Conservation (phyloP, 805 yeast genomes). For the Yarrowia sp. region DNA sequence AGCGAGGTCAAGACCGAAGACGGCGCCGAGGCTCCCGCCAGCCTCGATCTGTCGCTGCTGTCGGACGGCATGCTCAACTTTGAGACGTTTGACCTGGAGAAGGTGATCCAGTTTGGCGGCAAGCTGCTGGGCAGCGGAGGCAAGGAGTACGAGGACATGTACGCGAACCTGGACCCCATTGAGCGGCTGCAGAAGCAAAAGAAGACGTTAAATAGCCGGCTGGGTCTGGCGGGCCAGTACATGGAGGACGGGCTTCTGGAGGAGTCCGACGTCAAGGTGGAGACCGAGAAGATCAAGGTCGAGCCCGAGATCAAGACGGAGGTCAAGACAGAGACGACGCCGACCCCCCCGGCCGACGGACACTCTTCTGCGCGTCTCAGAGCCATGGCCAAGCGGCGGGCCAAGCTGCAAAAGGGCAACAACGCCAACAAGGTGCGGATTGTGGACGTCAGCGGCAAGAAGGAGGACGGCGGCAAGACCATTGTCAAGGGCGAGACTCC, state of each 20-base stretch:
- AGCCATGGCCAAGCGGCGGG: slow-evolving; percentile 92
- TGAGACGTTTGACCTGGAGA: slow-evolving; percentile 40
- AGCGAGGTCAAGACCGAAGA: slow-evolving; percentile 19
- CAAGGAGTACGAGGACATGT: slow-evolving; percentile 44
- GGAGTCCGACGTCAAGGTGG: slow-evolving; percentile 34
- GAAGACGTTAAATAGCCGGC: slow-evolving; percentile 43
- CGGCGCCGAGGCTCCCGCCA: slow-evolving; percentile 26
- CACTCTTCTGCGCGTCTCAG: slow-evolving; percentile 59
- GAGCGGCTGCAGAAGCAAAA: slow-evolving; percentile 53
- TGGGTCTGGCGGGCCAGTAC: slow-evolving; percentile 47
- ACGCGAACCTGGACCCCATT: slow-evolving; percentile 43
- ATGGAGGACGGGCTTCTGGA: slow-evolving; percentile 39
- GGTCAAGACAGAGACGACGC: slow-evolving; percentile 3
- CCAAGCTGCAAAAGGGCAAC: slow-evolving; percentile 51
- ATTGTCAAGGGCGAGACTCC: slow-evolving; percentile 36
- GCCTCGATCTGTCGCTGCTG: neutral
- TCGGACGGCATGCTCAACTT: slow-evolving; percentile 36
- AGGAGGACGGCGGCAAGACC: slow-evolving; percentile 41
- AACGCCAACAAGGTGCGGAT: slow-evolving; percentile 41
- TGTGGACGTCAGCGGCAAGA: slow-evolving; percentile 37
- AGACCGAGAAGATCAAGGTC: slow-evolving; percentile 5
- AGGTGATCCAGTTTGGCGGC: slow-evolving; percentile 43
- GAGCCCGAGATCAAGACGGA: slow-evolving; percentile 17
- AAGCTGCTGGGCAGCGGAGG: slow-evolving; percentile 66
- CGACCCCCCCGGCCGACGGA: slow-evolving; percentile 24